phyloP scores from a whole-genome alignment of 2,329 filamentous ascomycete species.

The Aureobasidium zeae region DNA sequence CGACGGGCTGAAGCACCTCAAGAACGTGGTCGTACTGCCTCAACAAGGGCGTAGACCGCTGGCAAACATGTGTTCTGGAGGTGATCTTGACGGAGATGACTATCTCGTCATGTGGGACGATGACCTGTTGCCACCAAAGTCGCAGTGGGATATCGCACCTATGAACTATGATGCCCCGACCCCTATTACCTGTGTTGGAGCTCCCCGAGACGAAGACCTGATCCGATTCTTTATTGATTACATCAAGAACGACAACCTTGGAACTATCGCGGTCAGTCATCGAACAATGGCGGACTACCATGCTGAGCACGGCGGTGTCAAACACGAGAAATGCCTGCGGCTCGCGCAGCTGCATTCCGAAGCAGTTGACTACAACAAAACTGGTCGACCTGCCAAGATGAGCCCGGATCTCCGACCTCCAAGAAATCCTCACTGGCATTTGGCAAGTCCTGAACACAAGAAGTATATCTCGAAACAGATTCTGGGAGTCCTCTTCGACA shows the following conservation, averaged over 20 bases:
- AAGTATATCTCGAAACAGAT: constrained; percentile 61
- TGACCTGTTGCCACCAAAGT: constrained; percentile 52
- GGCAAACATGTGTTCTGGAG: constrained; percentile 90
- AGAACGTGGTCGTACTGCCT: constrained; percentile 80
- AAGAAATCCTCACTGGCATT: constrained; percentile 81
- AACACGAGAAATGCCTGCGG: constrained; percentile 57
- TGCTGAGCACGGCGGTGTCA: constrained; percentile 50
- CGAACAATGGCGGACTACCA: constrained; percentile 61
- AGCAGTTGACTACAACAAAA: constrained; percentile 92
- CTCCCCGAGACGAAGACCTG: constrained; percentile 65
- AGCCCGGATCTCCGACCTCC: constrained; percentile 47
- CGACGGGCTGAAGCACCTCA: constrained; percentile 62
- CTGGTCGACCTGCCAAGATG: constrained; percentile 67
- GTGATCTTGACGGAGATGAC: constrained; percentile 92
- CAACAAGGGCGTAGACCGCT: constrained; percentile 74
- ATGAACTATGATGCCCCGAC: constrained; percentile 64
- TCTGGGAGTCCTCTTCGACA: constrained; percentile 75
- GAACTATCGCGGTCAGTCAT: constrained; percentile 72
- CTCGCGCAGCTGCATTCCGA: constrained; percentile 76
- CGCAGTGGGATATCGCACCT: constrained; percentile 59
- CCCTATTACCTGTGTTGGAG: constrained; percentile 47
- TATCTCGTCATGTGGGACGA: constrained; percentile 90
- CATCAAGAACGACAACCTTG: constrained; percentile 81
- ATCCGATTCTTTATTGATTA: constrained; percentile 81
- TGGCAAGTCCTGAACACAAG: constrained; percentile 46